Base-by-base conservation (phyloP, 1,139 yeast species). In the Kodamaea sp. region DNA sequence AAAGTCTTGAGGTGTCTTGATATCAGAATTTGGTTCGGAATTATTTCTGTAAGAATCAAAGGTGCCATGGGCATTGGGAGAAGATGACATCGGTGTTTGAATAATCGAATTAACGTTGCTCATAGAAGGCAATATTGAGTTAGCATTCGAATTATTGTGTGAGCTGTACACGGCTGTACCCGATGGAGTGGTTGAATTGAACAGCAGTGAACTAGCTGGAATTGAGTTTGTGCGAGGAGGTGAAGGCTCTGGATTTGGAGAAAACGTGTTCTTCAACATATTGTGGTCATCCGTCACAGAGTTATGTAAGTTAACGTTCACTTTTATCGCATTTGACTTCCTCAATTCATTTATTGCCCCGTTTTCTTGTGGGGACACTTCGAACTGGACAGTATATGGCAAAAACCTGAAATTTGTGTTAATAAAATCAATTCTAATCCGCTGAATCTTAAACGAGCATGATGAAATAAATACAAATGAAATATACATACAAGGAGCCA, bases 371-470 rank as follows among this genome's bases (percentile, higher is more conserved):
- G 43, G 32, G 2, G 59, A 71, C 4, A 81, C 74, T 50, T 82
- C 83, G 53, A 83, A 83, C 48, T 80, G 83, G 27, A 81, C 85
- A 2, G 90, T 81, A 51, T 81, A 79, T 4, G 92, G 90, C 31
- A 84, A 65, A 48, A 83, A 81, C 41, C 87, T 80, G 40, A 7
- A 27, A 8, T n/a, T 8, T 23, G 7, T 22, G 32, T 9, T 26
- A 26, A 9, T 9, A 26, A 26, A 26, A 26, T 9, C 10, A 10
- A 9, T 26, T 26, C 10, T 10, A 26, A 26, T 26, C n/a, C 9
- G 27, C 25, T 31, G 10, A 28, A 24, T 5, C 9, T 30, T 8
- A 10, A 10, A 11, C 7, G 27, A 8, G n/a, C 4, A 27, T 10
- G 5, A 22, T 32, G 35, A 34, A 39, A 46, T 35, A 43, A 37